Conservation (phyloP, 345 rosid species). For the Pistacia vera region DNA sequence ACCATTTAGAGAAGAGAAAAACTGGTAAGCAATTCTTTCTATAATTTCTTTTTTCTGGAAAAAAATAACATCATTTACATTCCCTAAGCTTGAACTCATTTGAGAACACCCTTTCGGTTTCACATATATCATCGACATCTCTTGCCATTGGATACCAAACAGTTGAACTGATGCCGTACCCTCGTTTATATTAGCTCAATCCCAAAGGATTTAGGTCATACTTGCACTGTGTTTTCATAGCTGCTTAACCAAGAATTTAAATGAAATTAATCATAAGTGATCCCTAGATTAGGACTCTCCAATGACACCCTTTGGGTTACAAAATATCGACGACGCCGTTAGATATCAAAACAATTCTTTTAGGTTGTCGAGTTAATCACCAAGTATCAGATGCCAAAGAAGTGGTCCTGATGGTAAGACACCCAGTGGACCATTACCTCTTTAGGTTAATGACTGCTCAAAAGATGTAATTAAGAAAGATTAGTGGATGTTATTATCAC, state of each 20-base stretch:
- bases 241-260: background rate
- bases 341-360: too few relatives aligned
- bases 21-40: background rate
- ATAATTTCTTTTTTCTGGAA: background rate
- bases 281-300: too few relatives aligned
- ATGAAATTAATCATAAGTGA: slow-evolving; percentile 7
- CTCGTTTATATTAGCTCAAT: too few relatives aligned
- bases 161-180: too few relatives aligned
- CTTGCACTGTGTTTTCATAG: too few relatives aligned
- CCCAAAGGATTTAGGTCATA: too few relatives aligned
- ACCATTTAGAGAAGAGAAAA: background rate
- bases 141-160: too few relatives aligned
- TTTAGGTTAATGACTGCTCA: background rate
- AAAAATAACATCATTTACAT: background rate
- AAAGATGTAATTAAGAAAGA: slow-evolving; percentile 7
- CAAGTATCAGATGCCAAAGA: slow-evolving; percentile 1
- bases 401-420: slow-evolving; percentile 21
- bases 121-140: background rate
- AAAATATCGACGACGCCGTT: too few relatives aligned
- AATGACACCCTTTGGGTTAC: too few relatives aligned
- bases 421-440: background rate
- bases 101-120: background rate
- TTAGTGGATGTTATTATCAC: slow-evolving; percentile 16
- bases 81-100: background rate
- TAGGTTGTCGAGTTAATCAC: background rate